Conservation (phyloP, 257 asterid genomes). For the Gentiana dahurica region DNA sequence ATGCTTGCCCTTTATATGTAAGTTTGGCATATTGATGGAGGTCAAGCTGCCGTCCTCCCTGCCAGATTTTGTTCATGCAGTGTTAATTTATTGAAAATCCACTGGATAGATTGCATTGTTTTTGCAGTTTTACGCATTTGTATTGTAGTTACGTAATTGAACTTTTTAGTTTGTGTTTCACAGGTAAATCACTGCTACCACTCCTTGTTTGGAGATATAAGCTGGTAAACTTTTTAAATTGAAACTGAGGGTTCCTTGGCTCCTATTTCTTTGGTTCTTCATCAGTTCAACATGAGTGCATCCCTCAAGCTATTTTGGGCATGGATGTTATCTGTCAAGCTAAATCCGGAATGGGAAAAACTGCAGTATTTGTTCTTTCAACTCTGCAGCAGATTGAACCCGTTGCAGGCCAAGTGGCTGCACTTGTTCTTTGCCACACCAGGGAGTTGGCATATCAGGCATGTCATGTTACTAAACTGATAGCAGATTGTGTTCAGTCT, state of each 20-base stretch:
- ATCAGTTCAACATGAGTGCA: conserved; percentile 92
- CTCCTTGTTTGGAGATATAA: conserved; percentile 64
- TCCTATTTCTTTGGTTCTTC: conserved; percentile 68
- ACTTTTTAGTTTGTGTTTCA: conserved; percentile 1
- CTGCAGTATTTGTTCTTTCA: conserved; percentile 83
- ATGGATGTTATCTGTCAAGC: conserved; percentile 97
- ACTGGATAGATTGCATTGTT: too few species aligned
- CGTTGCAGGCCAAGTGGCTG: conserved; percentile 77
- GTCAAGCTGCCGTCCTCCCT: too few species aligned
- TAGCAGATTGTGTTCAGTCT: neutral
- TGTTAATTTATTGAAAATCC: too few species aligned
- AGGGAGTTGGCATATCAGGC: conserved; percentile 87
- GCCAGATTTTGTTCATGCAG: too few species aligned
- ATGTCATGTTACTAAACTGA: neutral
- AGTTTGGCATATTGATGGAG: too few species aligned
- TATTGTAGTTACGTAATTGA: too few species aligned
- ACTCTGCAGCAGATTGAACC: conserved; percentile 88
- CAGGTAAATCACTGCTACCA: conserved; percentile 68
- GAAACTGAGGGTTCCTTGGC: conserved; percentile 70
- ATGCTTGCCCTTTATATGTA: too few species aligned
- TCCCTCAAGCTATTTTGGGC: conserved; percentile 89
- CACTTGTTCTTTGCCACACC: conserved; percentile 67
- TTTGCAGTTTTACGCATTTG: too few species aligned
- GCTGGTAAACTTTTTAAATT: conserved; percentile 50
- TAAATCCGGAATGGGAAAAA: conserved; percentile 90